A percentile compares a stretch with the other conserved stretches of the same genome.
Conservation (phyloP, 2,329 filamentous ascomycete species). For the Zymoseptoria pseudotritici region DNA sequence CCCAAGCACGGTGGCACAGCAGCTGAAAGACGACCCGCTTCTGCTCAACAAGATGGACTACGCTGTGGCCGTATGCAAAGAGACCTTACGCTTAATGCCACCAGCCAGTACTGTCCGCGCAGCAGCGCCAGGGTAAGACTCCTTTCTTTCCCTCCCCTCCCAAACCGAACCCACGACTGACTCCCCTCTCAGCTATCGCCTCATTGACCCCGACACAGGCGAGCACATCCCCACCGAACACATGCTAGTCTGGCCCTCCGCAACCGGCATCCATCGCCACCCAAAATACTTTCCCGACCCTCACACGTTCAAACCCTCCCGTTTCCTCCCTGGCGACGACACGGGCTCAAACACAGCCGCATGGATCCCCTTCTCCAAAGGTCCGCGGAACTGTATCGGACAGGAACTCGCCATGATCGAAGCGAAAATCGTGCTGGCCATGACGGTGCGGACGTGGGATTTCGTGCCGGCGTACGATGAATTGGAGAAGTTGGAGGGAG, state of each 20-base stretch:
- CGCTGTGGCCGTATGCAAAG: slow-evolving; percentile 47
- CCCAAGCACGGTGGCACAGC: slow-evolving; percentile 25
- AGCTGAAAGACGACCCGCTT: slow-evolving; percentile 37
- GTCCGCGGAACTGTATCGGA: slow-evolving; percentile 50
- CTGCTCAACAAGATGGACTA: slow-evolving; percentile 47
- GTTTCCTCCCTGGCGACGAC: slow-evolving; percentile 35
- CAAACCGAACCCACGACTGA: not conserved
- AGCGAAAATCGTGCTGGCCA: slow-evolving; percentile 43
- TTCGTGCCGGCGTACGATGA: slow-evolving; percentile 37
- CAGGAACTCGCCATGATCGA: slow-evolving; percentile 50
- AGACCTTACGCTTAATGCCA: slow-evolving; percentile 47
- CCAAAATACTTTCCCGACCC: slow-evolving; percentile 31
- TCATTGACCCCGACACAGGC: slow-evolving; percentile 38
- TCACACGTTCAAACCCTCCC: slow-evolving; percentile 41
- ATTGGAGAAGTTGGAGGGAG: slow-evolving; percentile 25
- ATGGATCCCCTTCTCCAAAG: slow-evolving; percentile 50
- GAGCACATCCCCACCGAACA: slow-evolving; percentile 38
- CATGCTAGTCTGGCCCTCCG: slow-evolving; percentile 37
- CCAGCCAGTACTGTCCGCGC: slow-evolving; percentile 40
- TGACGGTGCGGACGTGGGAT: slow-evolving; percentile 45
- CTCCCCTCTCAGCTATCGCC: slow-evolving; percentile 28
- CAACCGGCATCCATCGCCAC: slow-evolving; percentile 33
- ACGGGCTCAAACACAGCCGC: slow-evolving; percentile 35
- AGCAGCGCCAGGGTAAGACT: slow-evolving; percentile 12
- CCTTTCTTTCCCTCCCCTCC: not conserved